These are phyloP conservation scores for Elsinoe australis DNA, from an alignment of 2,329 filamentous ascomycete genomes.

Conservation along the genomic window DNA sequence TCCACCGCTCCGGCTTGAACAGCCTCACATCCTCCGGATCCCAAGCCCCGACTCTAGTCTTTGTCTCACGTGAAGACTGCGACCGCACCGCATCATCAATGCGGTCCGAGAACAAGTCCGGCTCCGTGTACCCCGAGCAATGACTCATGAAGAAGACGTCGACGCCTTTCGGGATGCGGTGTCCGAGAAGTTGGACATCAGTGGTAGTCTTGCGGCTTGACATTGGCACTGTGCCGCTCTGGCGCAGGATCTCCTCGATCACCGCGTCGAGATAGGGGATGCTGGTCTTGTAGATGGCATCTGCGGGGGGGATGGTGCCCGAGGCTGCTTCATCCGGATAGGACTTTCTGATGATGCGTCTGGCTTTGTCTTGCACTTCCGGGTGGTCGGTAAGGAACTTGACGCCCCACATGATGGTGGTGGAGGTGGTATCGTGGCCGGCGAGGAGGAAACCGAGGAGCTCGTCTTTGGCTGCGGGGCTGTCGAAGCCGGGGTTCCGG, in stretches of 20 bases:
- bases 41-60: constrained; percentile 25
- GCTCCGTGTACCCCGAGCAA: constrained; percentile 20
- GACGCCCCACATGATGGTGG: constrained; percentile 36
- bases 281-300: constrained; percentile 28
- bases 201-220: constrained; percentile 28
- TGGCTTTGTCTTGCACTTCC: constrained; percentile 31
- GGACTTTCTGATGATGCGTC: constrained; percentile 26
- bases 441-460: constrained; percentile 33
- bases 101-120: constrained; percentile 19
- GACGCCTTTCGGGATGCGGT: constrained; percentile 35
- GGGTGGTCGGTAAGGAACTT: constrained; percentile 34
- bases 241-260: constrained; percentile 37
- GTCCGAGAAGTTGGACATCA: constrained; percentile 38
- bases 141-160: constrained; percentile 27
- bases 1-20: constrained; percentile 38
- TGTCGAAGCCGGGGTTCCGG: constrained; percentile 23
- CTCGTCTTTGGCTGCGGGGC: constrained; percentile 26
- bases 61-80: constrained; percentile 25
- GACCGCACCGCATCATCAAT: constrained; percentile 30
- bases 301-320: constrained; percentile 25
- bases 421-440: constrained; percentile 42
- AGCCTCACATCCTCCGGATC: constrained; percentile 26
- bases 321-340: constrained; percentile 25
- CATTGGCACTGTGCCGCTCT: constrained; percentile 24
- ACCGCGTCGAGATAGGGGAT: constrained; percentile 39